Evolutionary conservation across 306 rosid genomes (phyloP).

Genomic region (Echinosophora koreensis): DNA sequence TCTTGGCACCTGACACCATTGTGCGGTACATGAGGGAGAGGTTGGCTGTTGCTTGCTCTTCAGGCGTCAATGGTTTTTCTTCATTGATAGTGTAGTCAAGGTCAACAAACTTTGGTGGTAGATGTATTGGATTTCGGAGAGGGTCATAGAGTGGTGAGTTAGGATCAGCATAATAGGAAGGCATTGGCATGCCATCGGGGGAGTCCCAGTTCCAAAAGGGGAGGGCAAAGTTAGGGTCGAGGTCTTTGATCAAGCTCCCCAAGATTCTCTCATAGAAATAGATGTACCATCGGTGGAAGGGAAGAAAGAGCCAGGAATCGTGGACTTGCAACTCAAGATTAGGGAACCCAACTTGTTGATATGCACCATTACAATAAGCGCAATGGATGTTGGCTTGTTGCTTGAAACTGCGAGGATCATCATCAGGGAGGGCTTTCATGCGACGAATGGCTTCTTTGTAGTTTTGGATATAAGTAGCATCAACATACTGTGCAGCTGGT

Average conservation of each 20-base stretch:
- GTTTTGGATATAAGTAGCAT: constrained; percentile 25
- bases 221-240: constrained; percentile 57
- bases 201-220: constrained; percentile 84
- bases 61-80: too few relatives aligned
- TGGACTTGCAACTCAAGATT: background rate
- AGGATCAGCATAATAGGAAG: constrained; percentile 45
- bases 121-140: background rate
- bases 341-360: constrained; percentile 41
- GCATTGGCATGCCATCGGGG: constrained; percentile 62
- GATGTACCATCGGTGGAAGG: constrained; percentile 75
- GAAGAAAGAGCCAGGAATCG: constrained; percentile 68
- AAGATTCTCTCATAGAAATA: constrained; percentile 69
- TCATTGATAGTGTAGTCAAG: constrained; percentile 39
- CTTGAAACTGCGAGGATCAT: constrained; percentile 65
- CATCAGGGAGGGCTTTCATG: constrained; percentile 41
- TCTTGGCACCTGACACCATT: constrained; percentile 55
- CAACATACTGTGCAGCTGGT: constrained; percentile 21
- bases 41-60: background rate
- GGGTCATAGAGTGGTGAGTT: constrained; percentile 52
- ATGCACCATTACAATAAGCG: constrained; percentile 76
- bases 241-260: constrained; percentile 53
- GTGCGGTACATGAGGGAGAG: constrained; percentile 64
- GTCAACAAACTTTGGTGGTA: constrained; percentile 54
- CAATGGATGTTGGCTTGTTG: constrained; percentile 73
- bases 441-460: constrained; percentile 33